These are phyloP conservation scores for Candida awuae DNA, from an alignment of 805 yeast genomes.

Conservation along the genomic window DNA sequence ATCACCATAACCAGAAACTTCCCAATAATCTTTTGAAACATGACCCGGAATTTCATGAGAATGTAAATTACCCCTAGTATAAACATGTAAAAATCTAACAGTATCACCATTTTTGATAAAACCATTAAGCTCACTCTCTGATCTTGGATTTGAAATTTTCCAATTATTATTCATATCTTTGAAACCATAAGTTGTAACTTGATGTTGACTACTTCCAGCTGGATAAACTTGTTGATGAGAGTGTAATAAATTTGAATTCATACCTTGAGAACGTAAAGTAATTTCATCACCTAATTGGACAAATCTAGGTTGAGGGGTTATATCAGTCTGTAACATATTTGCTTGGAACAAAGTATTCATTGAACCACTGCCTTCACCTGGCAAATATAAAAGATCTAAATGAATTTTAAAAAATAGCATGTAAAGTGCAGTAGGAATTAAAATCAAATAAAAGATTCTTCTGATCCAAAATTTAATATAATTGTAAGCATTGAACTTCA, in stretches of 20 bases:
- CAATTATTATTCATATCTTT: conserved; percentile 83
- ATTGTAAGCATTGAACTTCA: conserved; percentile 37
- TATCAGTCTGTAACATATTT: conserved; percentile 60
- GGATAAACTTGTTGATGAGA: conserved; percentile 85
- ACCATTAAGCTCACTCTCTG: conserved; percentile 9
- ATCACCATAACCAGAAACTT: conserved; percentile 71
- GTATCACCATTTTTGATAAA: conserved; percentile 50
- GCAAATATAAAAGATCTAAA: conserved; percentile 60
- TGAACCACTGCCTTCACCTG: conserved; percentile 87
- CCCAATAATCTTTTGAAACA: conserved; percentile 39
- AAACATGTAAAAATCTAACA: conserved; percentile 54
- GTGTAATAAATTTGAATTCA: conserved; percentile 71
- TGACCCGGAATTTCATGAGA: conserved; percentile 64
- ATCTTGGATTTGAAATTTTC: conserved; percentile 36
- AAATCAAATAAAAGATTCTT: conserved; percentile 52
- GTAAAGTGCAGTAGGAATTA: conserved; percentile 57
- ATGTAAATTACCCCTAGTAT: conserved; percentile 61
- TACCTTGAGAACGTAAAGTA: conserved; percentile 62
- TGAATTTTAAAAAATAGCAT: conserved; percentile 64
- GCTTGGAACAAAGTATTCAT: conserved; percentile 88
- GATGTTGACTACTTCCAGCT: conserved; percentile 89
- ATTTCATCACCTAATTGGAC: conserved; percentile 54
- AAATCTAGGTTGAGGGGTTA: conserved; percentile 60
- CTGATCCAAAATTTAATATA: conserved; percentile 61
- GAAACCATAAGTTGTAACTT: conserved; percentile 84